Percentiles rank a stretch among this genome's conserved stretches.
phyloP scores from a whole-genome alignment of 1,284 basidiomycete species.

The Cerioporus squamosus region DNA sequence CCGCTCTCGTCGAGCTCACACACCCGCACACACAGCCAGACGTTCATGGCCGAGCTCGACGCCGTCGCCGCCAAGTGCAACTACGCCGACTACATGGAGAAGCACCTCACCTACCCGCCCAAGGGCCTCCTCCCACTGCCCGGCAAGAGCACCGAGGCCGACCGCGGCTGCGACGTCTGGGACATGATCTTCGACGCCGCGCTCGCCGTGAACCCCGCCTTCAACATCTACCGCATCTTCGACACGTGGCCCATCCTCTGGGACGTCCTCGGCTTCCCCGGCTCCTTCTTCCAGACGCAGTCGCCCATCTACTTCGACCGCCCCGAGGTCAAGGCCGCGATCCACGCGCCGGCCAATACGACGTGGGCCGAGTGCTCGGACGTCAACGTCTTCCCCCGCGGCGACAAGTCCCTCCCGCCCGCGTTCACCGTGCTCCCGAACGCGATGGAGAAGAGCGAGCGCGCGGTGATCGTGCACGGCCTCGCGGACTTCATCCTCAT shows the following conservation, averaged over 20 bases:
- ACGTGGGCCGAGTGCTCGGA: conserved; percentile 69
- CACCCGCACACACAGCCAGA: conserved; percentile 44
- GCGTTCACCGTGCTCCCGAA: conserved; percentile 67
- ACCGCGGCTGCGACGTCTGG: conserved; percentile 69
- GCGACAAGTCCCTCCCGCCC: conserved; percentile 63
- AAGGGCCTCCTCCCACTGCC: conserved; percentile 62
- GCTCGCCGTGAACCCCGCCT: conserved; percentile 69
- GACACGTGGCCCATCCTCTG: conserved; percentile 69
- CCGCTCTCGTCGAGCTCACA: neutral
- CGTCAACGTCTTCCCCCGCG: conserved; percentile 59
- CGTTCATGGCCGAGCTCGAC: conserved; percentile 65
- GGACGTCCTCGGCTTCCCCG: conserved; percentile 81
- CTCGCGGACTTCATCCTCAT: conserved; percentile 74
- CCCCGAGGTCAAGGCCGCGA: conserved; percentile 69
- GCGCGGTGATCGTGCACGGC: conserved; percentile 74
- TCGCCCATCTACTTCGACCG: conserved; percentile 68
- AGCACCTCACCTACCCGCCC: conserved; percentile 71
- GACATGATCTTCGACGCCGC: conserved; percentile 63
- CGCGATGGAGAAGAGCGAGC: conserved; percentile 76
- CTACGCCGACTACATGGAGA: conserved; percentile 65
- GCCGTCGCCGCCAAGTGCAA: conserved; percentile 56
- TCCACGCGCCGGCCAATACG: conserved; percentile 69
- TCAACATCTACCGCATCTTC: conserved; percentile 78
- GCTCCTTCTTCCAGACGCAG: conserved; percentile 58
- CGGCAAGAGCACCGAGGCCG: conserved; percentile 47